Evolutionary conservation across 768 basidiomycete species (phyloP), one percentile per base, ranked within the genome.

Genomic region (Gautieria morchelliformis): DNA sequence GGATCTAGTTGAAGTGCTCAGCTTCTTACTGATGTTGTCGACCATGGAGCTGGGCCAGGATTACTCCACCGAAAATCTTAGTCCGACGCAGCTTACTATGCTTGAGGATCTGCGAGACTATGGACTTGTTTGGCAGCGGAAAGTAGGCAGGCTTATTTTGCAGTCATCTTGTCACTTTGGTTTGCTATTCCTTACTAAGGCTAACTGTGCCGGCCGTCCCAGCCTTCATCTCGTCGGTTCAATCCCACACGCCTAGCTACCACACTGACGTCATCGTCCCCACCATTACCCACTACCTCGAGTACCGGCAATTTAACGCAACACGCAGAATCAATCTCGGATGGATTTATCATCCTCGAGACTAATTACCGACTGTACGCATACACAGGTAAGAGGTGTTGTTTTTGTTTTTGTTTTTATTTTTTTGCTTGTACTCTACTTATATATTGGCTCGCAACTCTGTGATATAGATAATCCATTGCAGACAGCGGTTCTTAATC

Each of bases 331-430:
- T 33, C 76, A 84, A 62, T 71, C 77, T 66, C 83, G 46, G 68
- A 95, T 69, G 92, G 94, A 14, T 98, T 96, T 74, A 87, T 98
- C 63, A 84, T 98, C 63, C 78, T 99, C 44, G 96, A 99, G 74
- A 98, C 96, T 19, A 98, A 99, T 74, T 98, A 97, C 74, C 87
- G 93, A 63, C 74, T 99, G 61, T 99, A 98, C 68, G 96, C 96
- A 5, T 99, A 99, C 70, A 99, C 96, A 37, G 87, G 93, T 93
- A 69, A 52, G 73, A 57, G 32, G 2, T 37, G 33, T n/a, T 35
- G 33, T 35, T 35, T 35, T 35, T 6, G 6, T 37, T 37, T 37
- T 37, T 3, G 14, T 9, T 10, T 37, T 10, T 37, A 9, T 2
- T 5, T 27, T 27, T 27, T 40, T 54, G 57, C 69, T 59, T 59